Base-by-base conservation (phyloP, 352 stramenopile species). In the Globisporangium heterothallicum region DNA sequence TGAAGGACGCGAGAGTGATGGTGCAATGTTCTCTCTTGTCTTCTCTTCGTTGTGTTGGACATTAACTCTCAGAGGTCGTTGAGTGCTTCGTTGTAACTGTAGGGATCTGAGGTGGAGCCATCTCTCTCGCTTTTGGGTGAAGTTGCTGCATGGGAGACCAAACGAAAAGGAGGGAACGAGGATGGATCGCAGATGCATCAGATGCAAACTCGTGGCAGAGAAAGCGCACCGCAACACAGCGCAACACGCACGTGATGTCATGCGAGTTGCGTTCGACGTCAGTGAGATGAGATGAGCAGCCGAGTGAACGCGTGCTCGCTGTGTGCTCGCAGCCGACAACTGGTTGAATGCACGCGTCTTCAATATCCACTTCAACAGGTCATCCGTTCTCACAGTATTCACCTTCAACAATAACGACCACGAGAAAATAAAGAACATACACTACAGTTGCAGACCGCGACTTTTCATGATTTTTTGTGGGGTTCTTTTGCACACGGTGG, bases 1-100 rank as follows among this genome's bases (percentile, higher is more conserved):
- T 57, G 50, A 58, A 58, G 50, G 18, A 34, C 29, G n/a, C 8
- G 9, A 49, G 50, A 58, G 50, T 58, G 50, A 58, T 36, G 40
- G 50, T 57, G 22, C 40, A 10, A 16, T 36, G 4, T 6, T 24
- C n/a, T 42, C 25, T 24, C 18, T 42, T 21, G 30, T 41, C 26
- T 51, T 36, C n/a, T 50, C 27, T 30, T 32, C 22, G 21, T 34
- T 55, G 29, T 50, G 49, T 42, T 49, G 49, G 42, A 49, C 16
- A 49, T 49, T 21, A 41, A 34, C 0, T 49, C 7, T 27, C 18
- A n/a, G 45, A 51, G 45, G 45, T 42, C 19, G 26, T 19, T 22
- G 9, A 18, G n/a, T n/a, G n/a, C n/a, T 12, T 7, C 24, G 25
- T 26, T 22, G n/a, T 34, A 9, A 32, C 24, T n/a, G 10, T 12